Evolutionary conservation across 768 basidiomycete species (phyloP).

Genomic region (Rhodotorula graminis): DNA sequence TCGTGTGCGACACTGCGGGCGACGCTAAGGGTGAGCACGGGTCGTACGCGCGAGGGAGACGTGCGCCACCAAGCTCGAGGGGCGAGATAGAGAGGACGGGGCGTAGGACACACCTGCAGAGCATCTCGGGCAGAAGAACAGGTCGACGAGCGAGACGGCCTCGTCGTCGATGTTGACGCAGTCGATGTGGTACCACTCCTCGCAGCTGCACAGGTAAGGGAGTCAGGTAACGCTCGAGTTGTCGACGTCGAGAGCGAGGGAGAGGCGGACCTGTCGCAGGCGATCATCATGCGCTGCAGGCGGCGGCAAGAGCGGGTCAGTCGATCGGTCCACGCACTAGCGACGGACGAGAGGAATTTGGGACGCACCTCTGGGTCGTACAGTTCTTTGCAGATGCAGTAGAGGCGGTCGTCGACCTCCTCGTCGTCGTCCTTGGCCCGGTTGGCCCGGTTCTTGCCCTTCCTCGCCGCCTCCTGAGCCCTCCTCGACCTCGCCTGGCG

Average conservation of each 20-base stretch:
- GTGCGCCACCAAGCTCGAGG: no score
- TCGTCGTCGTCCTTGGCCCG: conserved; percentile 47
- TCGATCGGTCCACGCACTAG: rapidly evolving
- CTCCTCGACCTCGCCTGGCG: conserved; percentile 6
- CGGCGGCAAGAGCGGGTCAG: neutral
- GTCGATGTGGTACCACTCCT: conserved; percentile 88
- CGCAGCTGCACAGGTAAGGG: conserved; percentile 57
- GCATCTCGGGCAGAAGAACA: conserved; percentile 82
- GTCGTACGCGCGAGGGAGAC: no score
- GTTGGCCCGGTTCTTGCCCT: neutral
- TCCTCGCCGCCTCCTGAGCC: conserved; percentile 4
- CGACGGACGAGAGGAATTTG: neutral
- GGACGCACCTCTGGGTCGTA: conserved; percentile 66
- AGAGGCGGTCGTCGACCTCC: conserved; percentile 64
- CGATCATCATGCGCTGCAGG: conserved; percentile 68
- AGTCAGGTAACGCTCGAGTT: neutral
- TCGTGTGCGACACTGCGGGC: neutral
- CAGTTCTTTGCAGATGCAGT: conserved; percentile 79
- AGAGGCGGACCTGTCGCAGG: conserved; percentile 64
- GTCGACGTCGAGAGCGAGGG: no score
- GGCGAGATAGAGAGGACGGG: no score
- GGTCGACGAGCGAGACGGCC: conserved; percentile 81
- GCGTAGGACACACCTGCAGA: conserved; percentile 62
- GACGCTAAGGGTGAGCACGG: conserved; percentile 52
- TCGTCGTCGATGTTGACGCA: conserved; percentile 77